A percentile compares a stretch with the other conserved stretches of the same genome.
These are phyloP conservation scores for Teunomyces funiuensis DNA, from an alignment of 805 yeast genomes.

Conservation along the genomic window DNA sequence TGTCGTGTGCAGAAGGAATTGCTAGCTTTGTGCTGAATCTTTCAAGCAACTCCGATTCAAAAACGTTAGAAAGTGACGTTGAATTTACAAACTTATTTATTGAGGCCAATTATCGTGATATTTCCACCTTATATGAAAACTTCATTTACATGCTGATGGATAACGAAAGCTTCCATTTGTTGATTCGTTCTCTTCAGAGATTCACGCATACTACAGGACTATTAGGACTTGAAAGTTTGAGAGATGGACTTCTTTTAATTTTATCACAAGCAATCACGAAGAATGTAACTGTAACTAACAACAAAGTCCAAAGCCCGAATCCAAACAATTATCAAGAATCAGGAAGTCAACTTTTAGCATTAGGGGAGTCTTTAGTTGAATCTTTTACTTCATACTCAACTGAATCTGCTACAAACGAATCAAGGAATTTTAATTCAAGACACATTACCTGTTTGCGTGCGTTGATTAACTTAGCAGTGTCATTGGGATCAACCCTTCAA, in stretches of 20 bases:
- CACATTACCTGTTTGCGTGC: constrained; percentile 80
- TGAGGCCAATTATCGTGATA: constrained; percentile 26
- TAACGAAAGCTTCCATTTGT: constrained; percentile 61
- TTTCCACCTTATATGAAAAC: constrained; percentile 25
- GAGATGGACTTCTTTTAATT: constrained; percentile 49
- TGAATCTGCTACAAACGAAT: constrained; percentile 2
- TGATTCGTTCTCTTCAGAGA: constrained; percentile 75
- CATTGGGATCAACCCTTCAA: constrained; percentile 74
- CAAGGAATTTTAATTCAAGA: constrained; percentile 57
- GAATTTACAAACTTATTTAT: constrained; percentile 37
- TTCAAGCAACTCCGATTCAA: constrained; percentile 27
- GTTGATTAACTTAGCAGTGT: constrained; percentile 68
- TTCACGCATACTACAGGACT: constrained; percentile 82
- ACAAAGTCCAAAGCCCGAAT: background rate
- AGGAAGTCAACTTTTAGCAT: constrained; percentile 39
- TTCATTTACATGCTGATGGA: constrained; percentile 70
- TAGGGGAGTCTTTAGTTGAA: constrained; percentile 54
- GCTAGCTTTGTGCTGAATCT: constrained; percentile 50
- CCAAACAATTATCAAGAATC: constrained; percentile 16
- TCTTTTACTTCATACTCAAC: constrained; percentile 41
- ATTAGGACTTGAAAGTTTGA: constrained; percentile 51
- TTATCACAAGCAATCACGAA: constrained; percentile 27
- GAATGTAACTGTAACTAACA: constrained; percentile 9
- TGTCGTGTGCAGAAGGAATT: constrained; percentile 66
- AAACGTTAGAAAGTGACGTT: constrained; percentile 30